Evolutionary conservation across 306 rosid genomes (phyloP), one percentile per base, ranked within the genome.

Genomic region (Ammopiptanthus mongolicus): DNA sequence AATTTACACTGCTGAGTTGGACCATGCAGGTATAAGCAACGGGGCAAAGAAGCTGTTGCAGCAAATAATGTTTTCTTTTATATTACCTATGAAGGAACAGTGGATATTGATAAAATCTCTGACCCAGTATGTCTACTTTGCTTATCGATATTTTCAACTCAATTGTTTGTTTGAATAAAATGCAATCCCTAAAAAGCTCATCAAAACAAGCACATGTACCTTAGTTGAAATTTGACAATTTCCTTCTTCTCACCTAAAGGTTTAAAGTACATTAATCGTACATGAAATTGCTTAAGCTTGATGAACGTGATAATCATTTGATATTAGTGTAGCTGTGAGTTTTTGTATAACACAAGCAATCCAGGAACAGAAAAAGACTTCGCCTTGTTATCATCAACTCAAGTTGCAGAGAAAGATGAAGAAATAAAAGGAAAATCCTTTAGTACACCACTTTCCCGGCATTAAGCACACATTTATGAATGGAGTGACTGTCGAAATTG

Each of bases 21-120:
- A 81, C 64, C 42, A 2, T 82, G 59, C 89, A 95, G 99, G 91
- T 95, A 86, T 79, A 95, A 95, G 82, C 99, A 95, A 75, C 91
- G 96, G 55, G 97, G 99, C 50, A 95, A 87, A 84, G 99, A 95
- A 80, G 99, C 99, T 69, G 86, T 95, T 79, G 79, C 69, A 53
- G 97, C 97, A 60, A 95, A 92, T 83, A 95, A 92, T 80, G 97
- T 95, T 76, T 95, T 95, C 89, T 95, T 95, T 77, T 95, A 95
- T 83, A 89, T 91, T 69, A 92, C 99, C 33, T 95, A 95, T 75
- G 98, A 95, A 84, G 99, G 99, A 80, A 88, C 98, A 14, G 96
- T 95, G 77, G 98, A 95, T 89, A 93, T 95, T 81, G 99, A 92
- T 86, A 95, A 95, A 86, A 95, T 95, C 66, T 86, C 91, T 48